Percentiles rank a stretch among this genome's conserved stretches.
Conservation (phyloP, 1,284 basidiomycete genomes). For the Ceratorhiza oryzae-sativae region DNA sequence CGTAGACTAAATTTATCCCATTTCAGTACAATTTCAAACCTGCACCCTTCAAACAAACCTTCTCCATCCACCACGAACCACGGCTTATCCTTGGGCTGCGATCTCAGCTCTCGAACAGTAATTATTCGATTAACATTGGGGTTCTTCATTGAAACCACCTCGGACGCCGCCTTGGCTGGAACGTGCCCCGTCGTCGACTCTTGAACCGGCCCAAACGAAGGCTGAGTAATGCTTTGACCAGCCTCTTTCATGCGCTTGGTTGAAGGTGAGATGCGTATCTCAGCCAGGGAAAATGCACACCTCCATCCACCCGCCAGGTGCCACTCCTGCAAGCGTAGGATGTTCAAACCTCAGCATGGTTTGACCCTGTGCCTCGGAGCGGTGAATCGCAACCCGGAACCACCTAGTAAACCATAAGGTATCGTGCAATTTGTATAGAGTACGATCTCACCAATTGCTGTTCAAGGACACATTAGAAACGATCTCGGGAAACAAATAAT, state of each 20-base stretch:
- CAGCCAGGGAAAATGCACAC: no score
- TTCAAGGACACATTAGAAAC: not conserved
- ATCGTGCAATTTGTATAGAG: no score
- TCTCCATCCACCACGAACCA: constrained; percentile 70
- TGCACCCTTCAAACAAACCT: constrained; percentile 6
- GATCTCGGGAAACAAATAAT: not conserved
- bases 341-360: constrained; percentile 63
- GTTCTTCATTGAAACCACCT: constrained; percentile 52
- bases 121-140: constrained; percentile 56
- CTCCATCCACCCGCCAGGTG: constrained; percentile 70
- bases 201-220: constrained; percentile 51
- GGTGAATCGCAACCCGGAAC: constrained; percentile 65
- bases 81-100: constrained; percentile 57
- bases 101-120: constrained; percentile 58
- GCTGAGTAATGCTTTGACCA: constrained; percentile 58
- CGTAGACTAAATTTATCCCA: constrained; percentile 58
- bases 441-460: constrained; percentile 51
- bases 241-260: constrained; percentile 58
- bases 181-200: constrained; percentile 9
- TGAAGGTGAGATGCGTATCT: not conserved
- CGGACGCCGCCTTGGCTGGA: constrained; percentile 41
- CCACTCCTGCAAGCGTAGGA: constrained; percentile 62
- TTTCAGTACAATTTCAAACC: constrained; percentile 33
- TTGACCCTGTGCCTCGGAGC: constrained; percentile 48
- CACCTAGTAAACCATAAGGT: constrained; percentile 52